Evolutionary conservation across 306 rosid genomes (phyloP).

Genomic region (Crotalaria pallida): DNA sequence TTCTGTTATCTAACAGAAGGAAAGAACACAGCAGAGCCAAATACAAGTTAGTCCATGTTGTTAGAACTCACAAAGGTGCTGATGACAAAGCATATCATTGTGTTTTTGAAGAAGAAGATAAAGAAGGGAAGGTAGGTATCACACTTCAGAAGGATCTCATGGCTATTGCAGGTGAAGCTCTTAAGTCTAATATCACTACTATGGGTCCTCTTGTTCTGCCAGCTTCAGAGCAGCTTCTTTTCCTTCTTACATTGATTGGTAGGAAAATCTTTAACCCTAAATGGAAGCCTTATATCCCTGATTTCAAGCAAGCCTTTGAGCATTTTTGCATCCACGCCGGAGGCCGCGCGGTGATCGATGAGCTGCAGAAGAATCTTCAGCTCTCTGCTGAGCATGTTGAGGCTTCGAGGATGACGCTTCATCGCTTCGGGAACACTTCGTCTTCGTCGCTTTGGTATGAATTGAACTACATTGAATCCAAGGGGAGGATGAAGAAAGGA

Average conservation of each 20-base stretch:
- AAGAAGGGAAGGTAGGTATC: conserved; percentile 84
- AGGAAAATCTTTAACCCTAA: conserved; percentile 76
- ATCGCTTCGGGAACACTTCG: conserved; percentile 86
- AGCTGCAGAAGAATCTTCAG: conserved; percentile 89
- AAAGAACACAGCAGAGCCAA: conserved; percentile 58
- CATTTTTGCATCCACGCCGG: conserved; percentile 98
- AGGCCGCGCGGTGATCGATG: conserved; percentile 89
- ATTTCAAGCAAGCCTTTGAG: conserved; percentile 87
- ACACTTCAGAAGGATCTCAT: conserved; percentile 74
- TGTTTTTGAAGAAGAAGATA: conserved; percentile 78
- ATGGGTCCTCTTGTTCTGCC: conserved; percentile 95
- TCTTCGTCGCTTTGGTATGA: conserved; percentile 98
- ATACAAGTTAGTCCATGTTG: conserved; percentile 70
- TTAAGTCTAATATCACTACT: conserved; percentile 85
- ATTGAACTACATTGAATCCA: conserved; percentile 67
- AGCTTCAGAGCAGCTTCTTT: conserved; percentile 87
- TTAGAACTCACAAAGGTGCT: conserved; percentile 74
- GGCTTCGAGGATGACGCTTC: conserved; percentile 92
- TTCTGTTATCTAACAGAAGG: conserved; percentile 55
- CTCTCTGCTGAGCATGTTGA: conserved; percentile 84
- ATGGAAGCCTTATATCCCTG: conserved; percentile 97
- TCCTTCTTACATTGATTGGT: conserved; percentile 64
- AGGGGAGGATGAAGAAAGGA: conserved; percentile 86
- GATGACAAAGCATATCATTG: conserved; percentile 82
- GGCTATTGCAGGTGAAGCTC: conserved; percentile 97